Evolutionary conservation across 495 filamentous ascomycete genomes (phyloP), one percentile per base, ranked within the genome.

Genomic region (Rhizodiscina lignyota): DNA sequence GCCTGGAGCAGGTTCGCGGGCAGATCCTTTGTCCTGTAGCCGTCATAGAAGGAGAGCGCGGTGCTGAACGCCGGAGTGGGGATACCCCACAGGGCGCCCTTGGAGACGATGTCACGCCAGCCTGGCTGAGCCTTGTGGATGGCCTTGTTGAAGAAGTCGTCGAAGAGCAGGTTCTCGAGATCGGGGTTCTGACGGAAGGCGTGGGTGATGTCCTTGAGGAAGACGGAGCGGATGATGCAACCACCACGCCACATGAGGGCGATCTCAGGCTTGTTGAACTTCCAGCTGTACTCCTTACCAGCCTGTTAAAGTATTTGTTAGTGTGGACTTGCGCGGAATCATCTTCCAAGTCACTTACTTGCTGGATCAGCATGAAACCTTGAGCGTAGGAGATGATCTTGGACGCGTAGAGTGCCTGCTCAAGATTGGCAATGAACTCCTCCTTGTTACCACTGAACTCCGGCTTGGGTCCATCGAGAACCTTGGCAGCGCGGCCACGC

Each of bases 341-440:
- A 22, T 12, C 8, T 17, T 2, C 34, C 15, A 12, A 17, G 32
- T 18, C 12, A 59, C 79, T 61, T 63, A 92, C 85, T 63, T 93
- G 77, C 67, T 96, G 89, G 71, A 97, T 94, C 54, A 97, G 74
- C 91, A 97, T 97, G 72, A 97, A 97, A 55, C 89, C 89, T 63
- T 97, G 89, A 45, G 87, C 83, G 55, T 97, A 97, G 24, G 89
- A 97, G 62, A 97, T 94, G 51, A 97, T 96, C 77, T 97, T 97
- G 40, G 89, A 96, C 37, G 89, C 89, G 51, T 97, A 97, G 38
- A 97, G 74, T 40, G 89, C 89, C 69, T 97, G 89, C 67, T 97
- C 89, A 30, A 97, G 78, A 62, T 97, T 83, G 41, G 83, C 82
- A 49, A 97, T 68, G 72, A 94, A 89, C 57, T 81, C 67, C 55